phyloP scores from a whole-genome alignment of 768 basidiomycete species.

The Cubamyces lactineus region DNA sequence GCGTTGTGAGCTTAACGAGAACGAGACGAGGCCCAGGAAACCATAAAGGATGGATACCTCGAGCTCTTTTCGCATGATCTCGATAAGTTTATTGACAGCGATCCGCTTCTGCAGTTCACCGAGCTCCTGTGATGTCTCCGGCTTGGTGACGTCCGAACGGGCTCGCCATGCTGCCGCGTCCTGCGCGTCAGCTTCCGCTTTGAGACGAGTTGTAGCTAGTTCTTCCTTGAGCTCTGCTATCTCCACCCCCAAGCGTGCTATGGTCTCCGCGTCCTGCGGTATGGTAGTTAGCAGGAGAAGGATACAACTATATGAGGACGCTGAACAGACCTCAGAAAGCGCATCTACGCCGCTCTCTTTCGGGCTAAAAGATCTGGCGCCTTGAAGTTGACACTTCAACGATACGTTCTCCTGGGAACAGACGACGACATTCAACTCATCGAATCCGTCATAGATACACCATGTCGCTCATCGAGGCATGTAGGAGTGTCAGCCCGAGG shows the following conservation, averaged over 20 bases:
- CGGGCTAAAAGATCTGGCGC: too few species aligned
- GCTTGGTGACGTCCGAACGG: not conserved
- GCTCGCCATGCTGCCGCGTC: constrained; percentile 1
- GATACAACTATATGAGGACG: not conserved
- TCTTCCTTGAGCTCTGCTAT: not conserved
- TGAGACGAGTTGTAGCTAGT: not conserved
- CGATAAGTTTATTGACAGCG: not conserved
- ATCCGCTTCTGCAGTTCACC: not conserved
- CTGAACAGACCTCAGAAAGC: too few species aligned
- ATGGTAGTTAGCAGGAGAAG: not conserved
- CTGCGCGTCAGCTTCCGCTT: not conserved
- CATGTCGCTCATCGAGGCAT: too few species aligned
- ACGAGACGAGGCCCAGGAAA: too few species aligned
- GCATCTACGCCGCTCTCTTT: too few species aligned
- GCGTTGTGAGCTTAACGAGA: too few species aligned
- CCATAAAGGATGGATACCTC: too few species aligned
- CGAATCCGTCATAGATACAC: too few species aligned
- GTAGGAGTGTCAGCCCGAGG: too few species aligned
- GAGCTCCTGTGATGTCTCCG: not conserved
- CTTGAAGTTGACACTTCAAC: too few species aligned
- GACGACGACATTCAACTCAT: too few species aligned
- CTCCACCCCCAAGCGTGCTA: not conserved
- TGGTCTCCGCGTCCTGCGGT: not conserved
- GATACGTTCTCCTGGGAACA: too few species aligned
- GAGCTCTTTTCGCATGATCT: not conserved